Base-by-base conservation (phyloP, 2,329 filamentous ascomycete species). In the Paracoccidioides lutzii region DNA sequence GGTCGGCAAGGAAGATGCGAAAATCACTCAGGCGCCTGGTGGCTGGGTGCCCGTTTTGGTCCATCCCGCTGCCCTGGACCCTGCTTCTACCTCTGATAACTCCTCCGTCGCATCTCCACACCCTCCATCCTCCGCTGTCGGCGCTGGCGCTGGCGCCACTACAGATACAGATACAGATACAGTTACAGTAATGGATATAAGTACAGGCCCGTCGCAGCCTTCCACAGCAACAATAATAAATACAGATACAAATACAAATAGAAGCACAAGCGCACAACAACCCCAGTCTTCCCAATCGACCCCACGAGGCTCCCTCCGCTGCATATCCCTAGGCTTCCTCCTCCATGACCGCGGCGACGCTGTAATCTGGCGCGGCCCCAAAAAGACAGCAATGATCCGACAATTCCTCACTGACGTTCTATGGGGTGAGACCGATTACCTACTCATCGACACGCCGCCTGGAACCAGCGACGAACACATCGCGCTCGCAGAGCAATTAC, bases 401-500 rank as follows among this genome's bases (percentile, higher is more conserved):
- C 93, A 98, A 70, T 98, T 98, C 67, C 77, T 98, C 33, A 86
- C 87, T 0, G 90, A 96, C 66, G 90, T 96, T 4, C 78, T 88
- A 35, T 97, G 93, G 93, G 80, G 77, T 0, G 80, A 84, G 30
- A 81, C 88, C n/a, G 91, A 97, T 69, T 97, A 88, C 67, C 78
- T 98, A 0, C 80, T 98, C 57, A 88, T 98, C 66, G 93, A 98
- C 71, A 98, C 93, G 3, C 93, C 93, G 10, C 93, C 93, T 0
- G 93, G 93, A 2, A 98, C 93, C 2, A 93, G 87, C 58, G 93
- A 98, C 71, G 93, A 98, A 72, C 93, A 97, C 69, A 97, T 98
- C 51, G 93, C 90, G 0, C 82, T 96, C 0, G 89, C 90, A 5
- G 91, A 97, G 69, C 93, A 87, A 22, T 78, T 95, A 0, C 76